phyloP scores from a whole-genome alignment of 768 basidiomycete species.

The Termitomyces eurrhizus region DNA sequence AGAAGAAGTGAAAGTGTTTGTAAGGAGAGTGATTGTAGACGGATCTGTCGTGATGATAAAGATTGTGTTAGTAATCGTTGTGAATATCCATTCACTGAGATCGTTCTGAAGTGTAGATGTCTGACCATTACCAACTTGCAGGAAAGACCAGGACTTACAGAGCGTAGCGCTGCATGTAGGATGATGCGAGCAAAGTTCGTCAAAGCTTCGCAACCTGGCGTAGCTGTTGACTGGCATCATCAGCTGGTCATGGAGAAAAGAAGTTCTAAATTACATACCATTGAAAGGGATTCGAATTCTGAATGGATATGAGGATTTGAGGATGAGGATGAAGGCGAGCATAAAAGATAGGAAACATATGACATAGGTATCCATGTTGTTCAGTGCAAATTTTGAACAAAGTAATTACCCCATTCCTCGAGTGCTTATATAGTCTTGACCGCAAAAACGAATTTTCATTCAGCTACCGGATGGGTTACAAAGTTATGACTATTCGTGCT shows the following conservation, averaged over 20 bases:
- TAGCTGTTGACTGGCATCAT: background rate
- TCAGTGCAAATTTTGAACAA: background rate
- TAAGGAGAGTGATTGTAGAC: background rate
- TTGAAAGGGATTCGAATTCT: background rate
- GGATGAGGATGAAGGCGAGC: background rate
- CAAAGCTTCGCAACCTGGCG: background rate
- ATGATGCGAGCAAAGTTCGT: background rate
- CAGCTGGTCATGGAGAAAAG: background rate
- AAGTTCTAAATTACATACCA: background rate
- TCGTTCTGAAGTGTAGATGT: background rate
- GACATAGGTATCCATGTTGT: background rate
- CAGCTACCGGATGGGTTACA: background rate
- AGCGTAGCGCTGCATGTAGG: background rate
- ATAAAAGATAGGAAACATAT: background rate
- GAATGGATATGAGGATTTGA: slow-evolving; percentile 3
- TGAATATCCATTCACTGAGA: background rate
- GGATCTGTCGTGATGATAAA: background rate
- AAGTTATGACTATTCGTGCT: background rate
- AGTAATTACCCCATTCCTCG: background rate
- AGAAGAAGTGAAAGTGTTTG: background rate
- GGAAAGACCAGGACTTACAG: background rate
- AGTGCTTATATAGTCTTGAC: background rate
- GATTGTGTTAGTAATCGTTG: background rate
- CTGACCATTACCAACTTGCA: background rate
- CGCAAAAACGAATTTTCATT: background rate